Evolutionary conservation across 306 rosid genomes (phyloP).

Genomic region (Coriaria nepalensis): DNA sequence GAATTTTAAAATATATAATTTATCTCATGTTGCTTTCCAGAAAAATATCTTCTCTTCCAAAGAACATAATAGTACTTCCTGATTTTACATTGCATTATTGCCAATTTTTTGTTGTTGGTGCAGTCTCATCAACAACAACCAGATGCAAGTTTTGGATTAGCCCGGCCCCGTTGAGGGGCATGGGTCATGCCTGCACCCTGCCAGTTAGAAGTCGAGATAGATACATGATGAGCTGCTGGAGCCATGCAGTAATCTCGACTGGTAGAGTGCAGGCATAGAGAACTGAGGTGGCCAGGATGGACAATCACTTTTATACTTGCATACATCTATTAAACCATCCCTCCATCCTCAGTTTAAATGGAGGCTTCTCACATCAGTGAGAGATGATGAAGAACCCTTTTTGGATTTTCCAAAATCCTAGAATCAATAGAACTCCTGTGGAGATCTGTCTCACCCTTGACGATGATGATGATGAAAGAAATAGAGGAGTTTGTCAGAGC

Average conservation of each 20-base stretch:
- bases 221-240: slow-evolving; percentile 20
- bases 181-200: slow-evolving; percentile 92
- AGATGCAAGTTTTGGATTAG: slow-evolving; percentile 89
- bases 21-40: too few relatives aligned
- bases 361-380: slow-evolving; percentile 39
- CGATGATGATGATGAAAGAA: slow-evolving; percentile 17
- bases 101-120: slow-evolving; percentile 6
- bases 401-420: neutral
- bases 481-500: slow-evolving; percentile 21
- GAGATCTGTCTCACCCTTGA: slow-evolving; percentile 15
- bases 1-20: neutral
- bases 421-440: too few relatives aligned
- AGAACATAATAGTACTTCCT: too few relatives aligned
- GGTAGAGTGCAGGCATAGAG: slow-evolving; percentile 89
- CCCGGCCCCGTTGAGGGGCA: slow-evolving; percentile 99
- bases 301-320: slow-evolving; percentile 16
- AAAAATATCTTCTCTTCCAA: too few relatives aligned
- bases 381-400: slow-evolving; percentile 25
- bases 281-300: slow-evolving; percentile 55
- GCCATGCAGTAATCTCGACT: slow-evolving; percentile 24
- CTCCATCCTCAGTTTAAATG: slow-evolving; percentile 42
- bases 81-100: neutral
- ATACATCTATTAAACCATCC: slow-evolving; percentile 9
- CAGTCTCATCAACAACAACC: slow-evolving; percentile 92
- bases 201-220: slow-evolving; percentile 33